Evolutionary conservation across 495 filamentous ascomycete genomes (phyloP), one percentile per base, ranked within the genome.

Genomic region (Daldinia childiae): DNA sequence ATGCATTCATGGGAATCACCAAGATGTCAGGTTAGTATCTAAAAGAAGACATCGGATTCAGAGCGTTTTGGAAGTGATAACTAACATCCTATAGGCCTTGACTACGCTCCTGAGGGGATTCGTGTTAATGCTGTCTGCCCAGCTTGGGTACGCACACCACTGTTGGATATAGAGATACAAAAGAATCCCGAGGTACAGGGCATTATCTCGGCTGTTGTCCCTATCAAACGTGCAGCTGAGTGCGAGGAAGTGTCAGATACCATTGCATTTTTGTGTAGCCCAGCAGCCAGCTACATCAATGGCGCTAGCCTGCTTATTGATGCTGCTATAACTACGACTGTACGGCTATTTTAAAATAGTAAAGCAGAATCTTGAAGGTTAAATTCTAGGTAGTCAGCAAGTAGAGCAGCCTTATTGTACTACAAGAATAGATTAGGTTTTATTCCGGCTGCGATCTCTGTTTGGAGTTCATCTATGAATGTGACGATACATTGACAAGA

Each of bases 41-140:
- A 15, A 38, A 38, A 12, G 9, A 38, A n/a, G n/a, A 38, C 14
- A 15, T 12, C 36, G 4, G 15, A 2, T 38, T 38, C 15, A 38
- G 12, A 38, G 36, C 1, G 3, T 38, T 4, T 38, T 4, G 11
- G 36, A 15, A 4, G 36, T 15, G 36, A 14, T 38, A 38, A 38
- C 36, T 38, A 38, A 38, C 6, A 15, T 6, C 4, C 4, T 2
- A 38, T 14, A 38, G 36, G 79, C 26, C 15, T 79, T 12, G 78
- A 84, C 62, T 65, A 79, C 34, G 75, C 73, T 2, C 21, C 48
- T 1, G 41, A 79, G 32, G 74, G 73, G 0, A 80, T 86, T 36
- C 77, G 83, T 0, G 78, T 84, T 8, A 86, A 87, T 63, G 77
- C 76, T 3, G 72, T 86, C 2, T 81, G 78, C 57, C 83, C 83